Evolutionary conservation across 2,329 filamentous ascomycete genomes (phyloP), one percentile per base, ranked within the genome.

Genomic region (Dothideomycetes sp.): DNA sequence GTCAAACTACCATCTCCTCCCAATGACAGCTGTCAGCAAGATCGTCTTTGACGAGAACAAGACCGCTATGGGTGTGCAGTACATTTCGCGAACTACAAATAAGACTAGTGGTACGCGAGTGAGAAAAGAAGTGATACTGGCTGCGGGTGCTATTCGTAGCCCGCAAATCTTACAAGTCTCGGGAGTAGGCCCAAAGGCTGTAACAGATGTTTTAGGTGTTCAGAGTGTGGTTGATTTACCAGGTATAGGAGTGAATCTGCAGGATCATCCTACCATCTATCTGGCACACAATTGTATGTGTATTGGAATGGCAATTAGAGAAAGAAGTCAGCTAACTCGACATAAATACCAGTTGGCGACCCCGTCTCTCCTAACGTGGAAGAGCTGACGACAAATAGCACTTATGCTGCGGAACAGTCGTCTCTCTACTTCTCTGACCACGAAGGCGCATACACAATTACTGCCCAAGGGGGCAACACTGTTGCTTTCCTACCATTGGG

Each of bases 91-190:
- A 12, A 16, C 27, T n/a, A 33, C 17, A 5, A 32, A 32, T 15
- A 31, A 22, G 33, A 41, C 38, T 12, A 24, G 32, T 12, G 36
- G 33, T 27, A 34, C 38, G 2, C 31, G n/a, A 9, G 47, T 40
- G 2, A 43, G 46, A 19, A 38, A 43, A 31, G 60, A 62, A 42
- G 51, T 62, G 30, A 54, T 63, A 15, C 42, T 62, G 3, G 52
- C 57, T 5, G 58, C 58, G 17, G 59, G 60, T 14, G 51, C 57
- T 2, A 50, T 61, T 5, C 45, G 52, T 35, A 58, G 56, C 4
- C 54, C 59, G 0, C 49, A 52, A 10, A 40, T 63, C 5, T 51
- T 63, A 9, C 57, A 63, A 35, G 47, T 52, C 31, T 60, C 57
- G 17, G 60, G 60, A 4, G 18, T 34, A 3, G 41, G 15, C 40